phyloP scores from a whole-genome alignment of 2,329 filamentous ascomycete species.

The Hypoxylon sp. region DNA sequence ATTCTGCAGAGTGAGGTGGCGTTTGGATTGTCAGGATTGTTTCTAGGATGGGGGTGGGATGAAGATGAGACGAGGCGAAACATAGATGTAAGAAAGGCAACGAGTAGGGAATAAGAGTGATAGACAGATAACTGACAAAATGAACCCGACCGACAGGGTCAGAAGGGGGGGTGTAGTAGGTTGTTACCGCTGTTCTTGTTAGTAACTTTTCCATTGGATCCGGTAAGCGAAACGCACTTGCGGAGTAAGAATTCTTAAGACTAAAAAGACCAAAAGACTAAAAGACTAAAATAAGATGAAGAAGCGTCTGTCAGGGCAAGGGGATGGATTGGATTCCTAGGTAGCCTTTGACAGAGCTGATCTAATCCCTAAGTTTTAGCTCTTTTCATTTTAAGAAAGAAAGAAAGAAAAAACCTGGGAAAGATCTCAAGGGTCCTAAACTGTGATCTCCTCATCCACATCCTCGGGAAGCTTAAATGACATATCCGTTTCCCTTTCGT shows the following conservation, averaged over 20 bases:
- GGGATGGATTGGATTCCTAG: too few relatives aligned
- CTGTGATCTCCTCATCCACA: conserved; percentile 15
- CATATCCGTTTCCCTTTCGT: background rate
- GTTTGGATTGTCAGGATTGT: conserved; percentile 24
- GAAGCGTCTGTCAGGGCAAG: conserved; percentile 33
- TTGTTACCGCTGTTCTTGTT: background rate
- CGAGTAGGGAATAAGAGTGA: background rate
- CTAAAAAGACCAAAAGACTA: too few relatives aligned
- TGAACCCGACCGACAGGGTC: conserved; percentile 3
- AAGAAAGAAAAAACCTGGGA: conserved; percentile 4
- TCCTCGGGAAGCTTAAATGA: conserved; percentile 16
- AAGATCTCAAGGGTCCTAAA: conserved; percentile 27
- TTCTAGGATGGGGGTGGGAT: conserved; percentile 14
- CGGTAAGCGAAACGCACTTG: conserved; percentile 28
- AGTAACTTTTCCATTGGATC: conserved; percentile 26
- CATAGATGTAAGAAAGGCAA: background rate
- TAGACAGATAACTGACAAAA: background rate
- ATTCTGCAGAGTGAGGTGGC: conserved; percentile 38
- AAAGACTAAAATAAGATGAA: conserved; percentile 36
- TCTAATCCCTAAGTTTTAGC: background rate
- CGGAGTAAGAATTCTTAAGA: conserved; percentile 35
- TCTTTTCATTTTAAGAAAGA: conserved; percentile 18
- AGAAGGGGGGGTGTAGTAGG: too few relatives aligned
- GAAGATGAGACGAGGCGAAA: background rate
- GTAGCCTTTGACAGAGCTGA: conserved; percentile 7